These are phyloP conservation scores for Beauveria rudraprayagi DNA, from an alignment of 2,329 filamentous ascomycete species.

Conservation along the genomic window DNA sequence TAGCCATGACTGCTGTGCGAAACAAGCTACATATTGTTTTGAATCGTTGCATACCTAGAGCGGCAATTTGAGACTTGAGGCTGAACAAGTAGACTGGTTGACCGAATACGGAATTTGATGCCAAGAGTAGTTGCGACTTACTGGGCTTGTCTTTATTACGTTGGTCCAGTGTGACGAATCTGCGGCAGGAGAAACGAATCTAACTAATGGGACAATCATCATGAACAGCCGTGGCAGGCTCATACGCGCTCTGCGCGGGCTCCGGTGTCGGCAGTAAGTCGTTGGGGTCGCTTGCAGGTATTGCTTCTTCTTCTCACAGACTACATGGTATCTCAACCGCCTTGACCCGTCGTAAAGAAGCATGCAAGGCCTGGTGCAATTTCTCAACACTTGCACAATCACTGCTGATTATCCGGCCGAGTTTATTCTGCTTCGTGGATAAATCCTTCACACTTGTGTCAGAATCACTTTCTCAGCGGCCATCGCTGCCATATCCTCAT, in stretches of 20 bases:
- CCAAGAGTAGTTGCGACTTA: no score
- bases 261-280: neutral
- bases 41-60: no score
- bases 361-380: neutral
- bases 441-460: neutral
- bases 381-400: neutral
- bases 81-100: no score
- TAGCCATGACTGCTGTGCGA: no score
- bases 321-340: neutral
- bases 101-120: no score
- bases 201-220: no score
- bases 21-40: no score
- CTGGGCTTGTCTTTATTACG: no score
- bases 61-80: no score
- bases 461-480: neutral
- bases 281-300: neutral
- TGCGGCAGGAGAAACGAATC: no score
- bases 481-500: neutral
- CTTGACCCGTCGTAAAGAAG: neutral
- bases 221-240: no score
- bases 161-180: no score
- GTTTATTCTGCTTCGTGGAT: neutral
- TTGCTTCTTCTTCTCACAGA: neutral
- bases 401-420: neutral
- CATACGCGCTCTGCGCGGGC: neutral